Base-by-base conservation (phyloP, 176 grass and related monocot genomes). In the Saccharum officinarum region DNA sequence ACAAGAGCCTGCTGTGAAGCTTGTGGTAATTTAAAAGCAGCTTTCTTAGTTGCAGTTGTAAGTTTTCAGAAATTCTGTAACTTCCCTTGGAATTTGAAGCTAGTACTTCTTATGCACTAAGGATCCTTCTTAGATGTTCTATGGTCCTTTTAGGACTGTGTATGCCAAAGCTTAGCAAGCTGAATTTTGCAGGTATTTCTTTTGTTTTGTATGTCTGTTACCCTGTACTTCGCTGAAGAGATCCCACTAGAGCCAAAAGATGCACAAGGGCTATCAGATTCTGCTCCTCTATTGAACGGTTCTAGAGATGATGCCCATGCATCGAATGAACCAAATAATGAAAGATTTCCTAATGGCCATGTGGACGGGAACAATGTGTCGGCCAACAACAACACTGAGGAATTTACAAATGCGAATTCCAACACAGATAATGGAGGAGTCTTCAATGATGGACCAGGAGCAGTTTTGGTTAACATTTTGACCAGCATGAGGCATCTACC, bases 21-120 rank as follows among this genome's bases (percentile, higher is more conserved):
- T 86, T 99, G 97, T 94, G 88, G 84, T 77, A 96, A 99, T 91
- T 92, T 99, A 74, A 99, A 99, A 86, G 97, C 97, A 37, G 97
- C 97, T 50, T 99, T 99, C 78, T 83, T 99, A 31, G 85, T 99
- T 91, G 97, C 97, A 84, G 93, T 99, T 86, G 97, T 99, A 82
- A 96, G 91, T 94, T 94, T 49, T 73, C 72, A 59, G 45, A 84
- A 7, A 82, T 72, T 86, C 73, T 40, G 46, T 39, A 75, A 67
- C 37, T 63, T 16, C 78, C 40, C 36, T 85, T 62, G 38, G n/a
- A 85, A 33, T 69, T 36, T 46, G 46, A 80, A 66, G 36, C 61
- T 69, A 70, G 28, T 59, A 36, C 73, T 66, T 17, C 17, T 57
- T 39, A 69, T 46, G 62, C 8, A 75, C 33, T 44, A 4, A 22